These are phyloP conservation scores for Moniliophthora roreri DNA, from an alignment of 1,284 basidiomycete genomes.

Conservation along the genomic window DNA sequence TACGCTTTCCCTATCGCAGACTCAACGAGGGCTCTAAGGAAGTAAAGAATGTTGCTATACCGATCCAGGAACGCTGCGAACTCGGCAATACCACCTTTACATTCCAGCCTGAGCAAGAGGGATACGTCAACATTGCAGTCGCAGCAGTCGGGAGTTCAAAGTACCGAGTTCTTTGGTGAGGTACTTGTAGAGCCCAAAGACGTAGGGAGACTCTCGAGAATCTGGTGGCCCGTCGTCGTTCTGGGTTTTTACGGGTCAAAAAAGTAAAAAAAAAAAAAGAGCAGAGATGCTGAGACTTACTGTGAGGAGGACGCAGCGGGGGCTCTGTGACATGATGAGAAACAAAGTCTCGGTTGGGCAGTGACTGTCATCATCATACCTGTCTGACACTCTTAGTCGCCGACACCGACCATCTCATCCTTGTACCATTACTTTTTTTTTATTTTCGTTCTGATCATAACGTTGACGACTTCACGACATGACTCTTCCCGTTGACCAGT, in stretches of 20 bases:
- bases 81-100: conserved; percentile 89
- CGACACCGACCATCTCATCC: not conserved
- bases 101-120: conserved; percentile 62
- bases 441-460: not conserved
- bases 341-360: not conserved
- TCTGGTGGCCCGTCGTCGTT: conserved; percentile 91
- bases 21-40: conserved; percentile 6
- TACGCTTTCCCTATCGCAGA: conserved; percentile 70
- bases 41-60: conserved; percentile 31
- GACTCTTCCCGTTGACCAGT: not conserved
- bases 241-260: too few relatives aligned
- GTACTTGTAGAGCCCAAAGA: conserved; percentile 75
- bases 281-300: not conserved
- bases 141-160: not conserved
- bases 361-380: not conserved
- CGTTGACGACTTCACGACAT: conserved; percentile 1
- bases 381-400: not conserved
- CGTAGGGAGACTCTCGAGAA: conserved; percentile 73
- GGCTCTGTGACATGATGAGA: not conserved
- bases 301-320: not conserved
- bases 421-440: not conserved
- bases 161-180: conserved; percentile 66
- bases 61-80: conserved; percentile 90
- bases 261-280: not conserved
- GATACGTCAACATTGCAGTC: conserved; percentile 4